Conservation (phyloP, 352 stramenopile species). For the Globisporangium sylvaticum region DNA sequence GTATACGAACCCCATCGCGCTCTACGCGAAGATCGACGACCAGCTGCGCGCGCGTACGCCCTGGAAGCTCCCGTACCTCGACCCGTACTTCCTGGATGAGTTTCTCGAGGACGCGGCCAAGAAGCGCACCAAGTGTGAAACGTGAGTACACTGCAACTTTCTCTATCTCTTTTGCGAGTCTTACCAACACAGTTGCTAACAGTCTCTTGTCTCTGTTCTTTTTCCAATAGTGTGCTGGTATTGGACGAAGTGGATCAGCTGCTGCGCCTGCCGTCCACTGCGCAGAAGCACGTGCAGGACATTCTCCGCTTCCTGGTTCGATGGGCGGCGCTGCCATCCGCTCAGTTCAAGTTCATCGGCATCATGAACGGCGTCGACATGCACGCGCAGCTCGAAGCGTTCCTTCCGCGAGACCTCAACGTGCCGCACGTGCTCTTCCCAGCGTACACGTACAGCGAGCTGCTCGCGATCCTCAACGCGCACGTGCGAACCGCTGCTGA, state of each 20-base stretch:
- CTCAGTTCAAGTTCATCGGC: slow-evolving; percentile 45
- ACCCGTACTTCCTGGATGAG: slow-evolving; percentile 39
- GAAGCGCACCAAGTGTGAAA: slow-evolving; percentile 2
- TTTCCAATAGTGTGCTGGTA: slow-evolving; percentile 31
- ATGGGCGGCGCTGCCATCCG: slow-evolving; percentile 39
- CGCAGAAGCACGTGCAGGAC: slow-evolving; percentile 42
- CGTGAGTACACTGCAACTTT: slow-evolving; percentile 5
- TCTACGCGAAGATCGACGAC: slow-evolving; percentile 37
- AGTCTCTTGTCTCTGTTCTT: not conserved
- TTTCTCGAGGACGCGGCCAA: slow-evolving; percentile 28
- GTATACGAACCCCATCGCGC: slow-evolving; percentile 40
- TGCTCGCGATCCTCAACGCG: slow-evolving; percentile 42
- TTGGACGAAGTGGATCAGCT: slow-evolving; percentile 71
- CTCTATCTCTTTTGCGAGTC: not conserved
- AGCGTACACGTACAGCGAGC: slow-evolving; percentile 49
- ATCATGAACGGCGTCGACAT: slow-evolving; percentile 80
- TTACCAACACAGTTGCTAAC: not conserved
- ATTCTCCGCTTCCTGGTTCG: slow-evolving; percentile 56
- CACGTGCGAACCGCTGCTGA: slow-evolving; percentile 27
- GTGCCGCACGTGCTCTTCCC: slow-evolving; percentile 51
- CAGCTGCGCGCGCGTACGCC: slow-evolving; percentile 24
- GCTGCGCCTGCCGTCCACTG: slow-evolving; percentile 35
- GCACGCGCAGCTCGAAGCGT: slow-evolving; percentile 44
- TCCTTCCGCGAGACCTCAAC: slow-evolving; percentile 25
- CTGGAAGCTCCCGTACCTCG: slow-evolving; percentile 27